Conservation (phyloP, 495 filamentous ascomycete species). For the Venustampulla echinocandica region DNA sequence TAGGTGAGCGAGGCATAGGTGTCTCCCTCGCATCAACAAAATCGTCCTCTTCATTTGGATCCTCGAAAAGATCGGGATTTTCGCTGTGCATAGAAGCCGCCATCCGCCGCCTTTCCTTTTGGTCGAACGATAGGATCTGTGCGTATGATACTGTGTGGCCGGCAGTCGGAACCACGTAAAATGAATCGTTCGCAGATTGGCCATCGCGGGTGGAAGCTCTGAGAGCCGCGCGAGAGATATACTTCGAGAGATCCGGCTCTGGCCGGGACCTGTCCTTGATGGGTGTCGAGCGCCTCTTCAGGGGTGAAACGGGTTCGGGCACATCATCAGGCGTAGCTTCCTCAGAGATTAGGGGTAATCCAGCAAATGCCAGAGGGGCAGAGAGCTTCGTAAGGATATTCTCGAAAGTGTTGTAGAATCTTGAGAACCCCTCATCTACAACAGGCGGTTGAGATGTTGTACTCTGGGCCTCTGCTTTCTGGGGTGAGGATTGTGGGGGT, state of each 20-base stretch:
- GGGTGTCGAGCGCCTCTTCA: conserved; percentile 25
- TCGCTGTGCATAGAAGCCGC: conserved; percentile 30
- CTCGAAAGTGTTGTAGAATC: conserved; percentile 85
- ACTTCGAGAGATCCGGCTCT: conserved; percentile 65
- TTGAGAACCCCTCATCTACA: conserved; percentile 73
- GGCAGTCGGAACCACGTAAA: conserved; percentile 88
- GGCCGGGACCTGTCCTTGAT: conserved; percentile 35
- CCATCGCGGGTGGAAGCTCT: conserved; percentile 45
- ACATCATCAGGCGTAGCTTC: conserved; percentile 28
- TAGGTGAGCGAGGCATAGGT: conserved; percentile 22
- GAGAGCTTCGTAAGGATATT: conserved; percentile 74
- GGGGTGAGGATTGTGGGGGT: conserved; percentile 24
- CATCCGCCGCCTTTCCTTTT: conserved; percentile 51
- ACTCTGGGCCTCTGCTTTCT: conserved; percentile 16
- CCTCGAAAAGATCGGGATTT: conserved; percentile 25
- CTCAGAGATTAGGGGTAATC: conserved; percentile 64
- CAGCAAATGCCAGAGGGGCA: conserved; percentile 83
- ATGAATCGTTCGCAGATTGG: conserved; percentile 58
- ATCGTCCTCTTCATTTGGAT: conserved; percentile 57
- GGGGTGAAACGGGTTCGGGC: conserved; percentile 18
- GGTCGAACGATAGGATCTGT: conserved; percentile 65
- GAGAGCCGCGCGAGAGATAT: conserved; percentile 75
- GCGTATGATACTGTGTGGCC: conserved; percentile 88
- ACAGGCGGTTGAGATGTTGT: conserved; percentile 14
- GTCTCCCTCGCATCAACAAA: conserved; percentile 86